Percentiles rank a stretch among this genome's conserved stretches.
Conservation (phyloP, 2,329 filamentous ascomycete species). For the Beauveria sp. region DNA sequence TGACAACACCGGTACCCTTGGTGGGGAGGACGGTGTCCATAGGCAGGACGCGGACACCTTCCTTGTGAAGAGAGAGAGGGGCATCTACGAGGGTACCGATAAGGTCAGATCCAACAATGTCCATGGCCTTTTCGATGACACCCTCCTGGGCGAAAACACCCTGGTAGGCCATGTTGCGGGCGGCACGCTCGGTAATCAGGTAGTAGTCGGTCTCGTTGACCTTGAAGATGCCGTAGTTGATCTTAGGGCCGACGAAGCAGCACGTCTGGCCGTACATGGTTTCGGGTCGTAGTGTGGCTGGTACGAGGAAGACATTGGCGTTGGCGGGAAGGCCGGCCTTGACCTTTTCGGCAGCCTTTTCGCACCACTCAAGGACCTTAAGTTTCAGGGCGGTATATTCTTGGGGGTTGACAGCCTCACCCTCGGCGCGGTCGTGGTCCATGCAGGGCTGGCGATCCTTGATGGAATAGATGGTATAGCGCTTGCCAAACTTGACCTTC, state of each 20-base stretch:
- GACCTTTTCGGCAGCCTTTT: conserved; percentile 62
- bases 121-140: conserved; percentile 64
- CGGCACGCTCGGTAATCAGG: conserved; percentile 75
- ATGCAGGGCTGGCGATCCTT: conserved; percentile 40
- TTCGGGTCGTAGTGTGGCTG: conserved; percentile 87
- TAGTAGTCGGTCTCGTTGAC: conserved; percentile 72
- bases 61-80: conserved; percentile 76
- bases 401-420: conserved; percentile 59
- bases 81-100: conserved; percentile 86
- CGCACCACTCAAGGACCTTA: conserved; percentile 82
- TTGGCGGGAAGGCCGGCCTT: conserved; percentile 70
- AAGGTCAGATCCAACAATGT: conserved; percentile 69
- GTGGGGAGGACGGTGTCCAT: conserved; percentile 91
- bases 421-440: conserved; percentile 40
- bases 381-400: conserved; percentile 93
- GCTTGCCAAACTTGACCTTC: conserved; percentile 89
- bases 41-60: conserved; percentile 80
- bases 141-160: conserved; percentile 74
- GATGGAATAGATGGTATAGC: conserved; percentile 77
- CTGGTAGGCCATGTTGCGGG: conserved; percentile 95
- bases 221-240: conserved; percentile 85
- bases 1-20: conserved; percentile 96
- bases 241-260: conserved; percentile 88
- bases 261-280: conserved; percentile 98
- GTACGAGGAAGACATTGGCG: conserved; percentile 79